A percentile compares a stretch with the other conserved stretches of the same genome.
Evolutionary conservation across 2,329 filamentous ascomycete species (phyloP).

Genomic region (Clarireedia hainanense): DNA sequence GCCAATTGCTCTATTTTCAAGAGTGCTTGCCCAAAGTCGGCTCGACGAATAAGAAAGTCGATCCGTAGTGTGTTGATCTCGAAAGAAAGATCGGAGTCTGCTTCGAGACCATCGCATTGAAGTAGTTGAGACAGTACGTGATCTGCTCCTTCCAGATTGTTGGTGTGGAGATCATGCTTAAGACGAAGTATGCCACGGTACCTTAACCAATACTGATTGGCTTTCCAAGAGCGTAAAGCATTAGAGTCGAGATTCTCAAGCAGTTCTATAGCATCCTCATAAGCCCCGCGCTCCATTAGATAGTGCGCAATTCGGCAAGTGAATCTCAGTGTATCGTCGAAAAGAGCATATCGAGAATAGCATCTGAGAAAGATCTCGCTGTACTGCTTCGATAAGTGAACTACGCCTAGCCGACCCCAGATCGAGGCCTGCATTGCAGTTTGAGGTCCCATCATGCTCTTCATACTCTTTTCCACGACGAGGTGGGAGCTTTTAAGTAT

Average conservation of each 20-base stretch:
- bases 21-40: slow-evolving; percentile 45
- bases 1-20: slow-evolving; percentile 44
- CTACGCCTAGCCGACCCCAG: slow-evolving; percentile 66
- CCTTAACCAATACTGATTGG: slow-evolving; percentile 64
- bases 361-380: slow-evolving; percentile 72
- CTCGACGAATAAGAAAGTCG: slow-evolving; percentile 47
- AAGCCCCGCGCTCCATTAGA: slow-evolving; percentile 59
- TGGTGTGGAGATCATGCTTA: slow-evolving; percentile 50
- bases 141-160: slow-evolving; percentile 48
- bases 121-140: slow-evolving; percentile 50
- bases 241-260: slow-evolving; percentile 54
- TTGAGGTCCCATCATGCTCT: slow-evolving; percentile 64
- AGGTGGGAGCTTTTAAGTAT: slow-evolving; percentile 78
- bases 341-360: slow-evolving; percentile 53
- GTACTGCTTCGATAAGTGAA: slow-evolving; percentile 46
- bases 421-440: slow-evolving; percentile 64
- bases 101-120: slow-evolving; percentile 30
- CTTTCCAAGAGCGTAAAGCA: slow-evolving; percentile 64
- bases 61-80: slow-evolving; percentile 52
- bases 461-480: slow-evolving; percentile 68
- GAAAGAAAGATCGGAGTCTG: slow-evolving; percentile 51
- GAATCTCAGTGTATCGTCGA: slow-evolving; percentile 74
- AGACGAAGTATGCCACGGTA: slow-evolving; percentile 61
- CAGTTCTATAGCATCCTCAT: slow-evolving; percentile 56
- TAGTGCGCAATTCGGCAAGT: slow-evolving; percentile 63